phyloP scores from a whole-genome alignment of 2,329 filamentous ascomycete species.

The Sclerotinia glacialis region DNA sequence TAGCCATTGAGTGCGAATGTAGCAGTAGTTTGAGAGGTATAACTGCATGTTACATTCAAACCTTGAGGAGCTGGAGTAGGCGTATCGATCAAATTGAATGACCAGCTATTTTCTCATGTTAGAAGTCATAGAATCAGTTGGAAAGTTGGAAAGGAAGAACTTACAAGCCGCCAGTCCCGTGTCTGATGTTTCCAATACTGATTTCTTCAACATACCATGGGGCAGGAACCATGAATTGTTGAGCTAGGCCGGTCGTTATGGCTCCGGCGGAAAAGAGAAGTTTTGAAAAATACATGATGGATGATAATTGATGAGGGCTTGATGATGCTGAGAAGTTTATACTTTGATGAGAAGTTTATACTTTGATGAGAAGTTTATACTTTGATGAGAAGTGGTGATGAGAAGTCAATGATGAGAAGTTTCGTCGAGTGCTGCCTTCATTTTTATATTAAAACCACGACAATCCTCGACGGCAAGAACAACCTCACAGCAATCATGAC shows the following conservation, averaged over 20 bases:
- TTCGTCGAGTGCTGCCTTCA: neutral
- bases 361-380: neutral
- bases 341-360: neutral
- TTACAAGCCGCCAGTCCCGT: conserved; percentile 30
- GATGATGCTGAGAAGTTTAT: neutral
- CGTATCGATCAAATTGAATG: conserved; percentile 27
- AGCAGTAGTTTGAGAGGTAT: conserved; percentile 18
- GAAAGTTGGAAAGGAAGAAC: neutral
- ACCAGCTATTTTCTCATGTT: conserved; percentile 23
- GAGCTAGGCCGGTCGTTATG: neutral
- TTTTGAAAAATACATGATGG: conserved; percentile 12
- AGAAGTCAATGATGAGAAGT: neutral
- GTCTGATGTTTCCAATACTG: conserved; percentile 25
- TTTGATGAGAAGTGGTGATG: neutral
- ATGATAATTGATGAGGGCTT: neutral
- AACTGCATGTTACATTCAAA: conserved; percentile 29
- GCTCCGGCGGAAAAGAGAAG: neutral
- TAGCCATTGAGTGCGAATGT: conserved; percentile 25
- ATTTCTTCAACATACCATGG: conserved; percentile 27
- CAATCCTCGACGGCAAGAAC: neutral
- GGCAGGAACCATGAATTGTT: conserved; percentile 23
- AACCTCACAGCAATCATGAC: neutral
- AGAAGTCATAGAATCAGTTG: neutral
- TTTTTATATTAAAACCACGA: neutral
- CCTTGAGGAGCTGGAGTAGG: conserved; percentile 27